Evolutionary conservation across 225 moss, liverwort and hornwort genomes (phyloP).

Genomic region (Marchantia polymorpha): DNA sequence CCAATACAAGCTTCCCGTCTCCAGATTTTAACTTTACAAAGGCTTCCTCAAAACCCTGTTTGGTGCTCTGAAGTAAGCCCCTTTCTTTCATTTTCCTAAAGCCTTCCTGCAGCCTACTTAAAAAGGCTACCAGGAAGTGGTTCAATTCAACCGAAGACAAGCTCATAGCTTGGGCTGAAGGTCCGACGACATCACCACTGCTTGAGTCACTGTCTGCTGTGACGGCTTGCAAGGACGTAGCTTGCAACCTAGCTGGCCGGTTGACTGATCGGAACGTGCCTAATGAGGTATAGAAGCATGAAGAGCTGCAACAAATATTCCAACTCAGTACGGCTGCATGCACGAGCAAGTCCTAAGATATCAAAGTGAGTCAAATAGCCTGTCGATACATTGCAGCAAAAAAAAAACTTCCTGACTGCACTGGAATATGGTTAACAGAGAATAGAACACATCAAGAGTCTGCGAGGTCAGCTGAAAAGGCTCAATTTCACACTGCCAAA

Average conservation of each 20-base stretch:
- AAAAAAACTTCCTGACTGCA: too few relatives aligned
- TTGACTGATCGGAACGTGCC: constrained; percentile 1
- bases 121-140: constrained; percentile 56
- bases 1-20: constrained; percentile 60
- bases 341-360: not conserved
- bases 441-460: too few relatives aligned
- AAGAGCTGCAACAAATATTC: constrained; percentile 27
- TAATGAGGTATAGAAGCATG: not conserved
- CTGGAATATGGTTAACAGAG: too few relatives aligned
- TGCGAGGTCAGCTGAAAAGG: not conserved
- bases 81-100: constrained; percentile 66
- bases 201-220: constrained; percentile 66
- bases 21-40: constrained; percentile 58
- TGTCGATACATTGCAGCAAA: not conserved
- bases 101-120: constrained; percentile 66
- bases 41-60: constrained; percentile 60
- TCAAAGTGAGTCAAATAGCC: not conserved
- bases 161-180: constrained; percentile 56
- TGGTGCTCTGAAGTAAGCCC: constrained; percentile 69
- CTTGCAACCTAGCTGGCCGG: constrained; percentile 44
- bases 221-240: constrained; percentile 65
- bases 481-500: not conserved
- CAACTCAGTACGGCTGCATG: not conserved
- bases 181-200: constrained; percentile 58
- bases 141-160: constrained; percentile 55